Evolutionary conservation across 805 yeast genomes (phyloP), one percentile per base, ranked within the genome.

Genomic region (Kockiozyma suomiensis): DNA sequence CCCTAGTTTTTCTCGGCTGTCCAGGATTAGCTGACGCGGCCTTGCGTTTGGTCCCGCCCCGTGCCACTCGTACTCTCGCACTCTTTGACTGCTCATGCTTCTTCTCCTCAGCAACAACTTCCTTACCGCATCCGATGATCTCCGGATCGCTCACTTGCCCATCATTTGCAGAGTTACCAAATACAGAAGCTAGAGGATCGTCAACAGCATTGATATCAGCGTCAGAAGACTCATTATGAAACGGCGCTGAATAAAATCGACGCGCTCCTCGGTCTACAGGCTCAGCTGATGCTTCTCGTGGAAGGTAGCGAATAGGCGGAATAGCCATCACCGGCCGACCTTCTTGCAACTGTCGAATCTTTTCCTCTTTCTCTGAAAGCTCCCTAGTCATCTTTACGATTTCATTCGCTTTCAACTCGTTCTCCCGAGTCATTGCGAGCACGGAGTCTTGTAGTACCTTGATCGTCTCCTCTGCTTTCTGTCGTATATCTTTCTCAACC

Each of bases 301-400:
- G 55, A 4, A 51, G 2, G 21, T 26, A 51, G 28, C 41, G 33
- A 21, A 52, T 32, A 12, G 4, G 45, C 3, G 56, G 46, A n/a
- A 56, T 56, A 25, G 50, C 37, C 33, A 56, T 17, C 5, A 56
- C 45, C 38, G 55, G 54, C 21, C 59, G 43, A 8, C 53, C 46
- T 13, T 42, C 48, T 38, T 45, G 38, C 21, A 56, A 26, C 37
- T 45, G 33, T 17, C 32, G 19, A 30, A 54, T 41, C 23, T 33
- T 54, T n/a, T 26, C 54, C 5, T 23, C 32, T 40, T 46, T 47
- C 17, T 41, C 30, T 4, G 26, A 26, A 25, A 53, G 26, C 33
- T 50, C 43, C 4, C 26, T 19, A 7, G n/a, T 15, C 7, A 53
- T 26, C 2, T 23, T 12, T 12, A 19, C 43, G 15, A 37, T 50